These are phyloP conservation scores for Tuber microsphaerosporum DNA, from an alignment of 495 filamentous ascomycete species.

Conservation along the genomic window DNA sequence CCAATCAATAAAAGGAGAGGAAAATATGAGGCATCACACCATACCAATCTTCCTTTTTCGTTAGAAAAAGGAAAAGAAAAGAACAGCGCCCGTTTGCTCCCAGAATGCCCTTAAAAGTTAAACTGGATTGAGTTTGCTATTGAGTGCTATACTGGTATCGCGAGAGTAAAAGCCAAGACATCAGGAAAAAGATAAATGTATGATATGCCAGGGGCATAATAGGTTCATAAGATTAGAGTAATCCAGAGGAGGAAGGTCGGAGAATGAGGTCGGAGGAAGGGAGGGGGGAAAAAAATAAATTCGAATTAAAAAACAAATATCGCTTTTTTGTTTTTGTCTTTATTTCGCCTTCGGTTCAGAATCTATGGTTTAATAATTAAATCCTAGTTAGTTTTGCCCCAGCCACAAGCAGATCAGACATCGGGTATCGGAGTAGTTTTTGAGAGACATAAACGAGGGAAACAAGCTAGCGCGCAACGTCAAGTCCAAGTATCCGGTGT, in stretches of 20 bases:
- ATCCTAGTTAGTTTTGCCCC: not conserved
- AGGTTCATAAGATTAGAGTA: constrained; percentile 3
- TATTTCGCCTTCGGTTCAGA: not conserved
- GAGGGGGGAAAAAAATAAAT: not conserved
- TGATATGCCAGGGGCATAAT: not conserved
- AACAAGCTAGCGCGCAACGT: not conserved
- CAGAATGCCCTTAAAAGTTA: not conserved
- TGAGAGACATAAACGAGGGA: not conserved
- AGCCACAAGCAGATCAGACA: not conserved
- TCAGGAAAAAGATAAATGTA: not conserved
- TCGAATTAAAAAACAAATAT: not conserved
- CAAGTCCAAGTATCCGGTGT: not conserved
- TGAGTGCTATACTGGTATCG: not conserved
- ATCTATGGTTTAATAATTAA: not conserved
- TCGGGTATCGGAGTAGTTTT: not conserved
- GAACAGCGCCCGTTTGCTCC: not conserved
- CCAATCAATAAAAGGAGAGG: not conserved
- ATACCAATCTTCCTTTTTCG: not conserved
- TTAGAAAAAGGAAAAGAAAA: not conserved
- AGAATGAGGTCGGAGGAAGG: not conserved
- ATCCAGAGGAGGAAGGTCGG: not conserved
- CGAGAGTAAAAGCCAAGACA: not conserved
- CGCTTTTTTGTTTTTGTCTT: not conserved
- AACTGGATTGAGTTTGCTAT: not conserved
- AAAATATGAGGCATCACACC: not conserved